Percentiles rank a stretch among this genome's conserved stretches.
Evolutionary conservation across 441 rosid species (phyloP).

Genomic region (Monsonia emarginata): DNA sequence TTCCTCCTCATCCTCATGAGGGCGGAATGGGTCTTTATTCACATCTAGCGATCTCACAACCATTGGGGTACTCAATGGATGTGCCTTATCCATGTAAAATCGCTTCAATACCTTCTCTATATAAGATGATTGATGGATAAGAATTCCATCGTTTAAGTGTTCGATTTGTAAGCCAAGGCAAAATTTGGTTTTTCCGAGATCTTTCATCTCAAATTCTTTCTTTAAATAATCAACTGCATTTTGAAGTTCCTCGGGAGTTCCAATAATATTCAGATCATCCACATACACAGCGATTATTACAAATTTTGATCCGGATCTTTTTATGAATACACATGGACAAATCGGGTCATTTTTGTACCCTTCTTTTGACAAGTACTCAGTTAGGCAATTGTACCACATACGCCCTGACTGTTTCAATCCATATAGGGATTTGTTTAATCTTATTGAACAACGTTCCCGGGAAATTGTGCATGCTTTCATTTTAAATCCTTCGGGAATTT

Average conservation of each 20-base stretch:
- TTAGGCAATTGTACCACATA: constrained; percentile 9
- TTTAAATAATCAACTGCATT: not conserved
- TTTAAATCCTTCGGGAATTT: constrained; percentile 9
- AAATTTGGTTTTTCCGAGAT: not conserved
- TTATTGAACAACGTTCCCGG: not conserved
- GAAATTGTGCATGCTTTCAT: not conserved
- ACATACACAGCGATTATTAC: not conserved
- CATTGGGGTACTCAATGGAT: constrained; percentile 1
- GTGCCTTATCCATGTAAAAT: not conserved
- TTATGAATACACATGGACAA: not conserved
- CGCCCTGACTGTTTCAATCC: constrained; percentile 3
- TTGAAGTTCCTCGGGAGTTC: not conserved
- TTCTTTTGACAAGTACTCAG: not conserved
- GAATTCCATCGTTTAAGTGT: not conserved
- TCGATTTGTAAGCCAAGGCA: not conserved
- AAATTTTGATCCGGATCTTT: not conserved
- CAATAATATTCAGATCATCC: not conserved
- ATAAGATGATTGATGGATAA: not conserved
- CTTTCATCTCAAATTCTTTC: not conserved
- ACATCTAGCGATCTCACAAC: not conserved
- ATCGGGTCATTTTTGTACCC: constrained; percentile 6
- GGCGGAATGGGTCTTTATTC: not conserved
- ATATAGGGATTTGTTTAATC: constrained; percentile 3
- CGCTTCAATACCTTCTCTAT: not conserved
- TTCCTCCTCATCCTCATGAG: not conserved